Percentiles rank a stretch among this genome's conserved stretches.
These are phyloP conservation scores for Lepidopterella palustris DNA, from an alignment of 495 filamentous ascomycete species.

Conservation along the genomic window DNA sequence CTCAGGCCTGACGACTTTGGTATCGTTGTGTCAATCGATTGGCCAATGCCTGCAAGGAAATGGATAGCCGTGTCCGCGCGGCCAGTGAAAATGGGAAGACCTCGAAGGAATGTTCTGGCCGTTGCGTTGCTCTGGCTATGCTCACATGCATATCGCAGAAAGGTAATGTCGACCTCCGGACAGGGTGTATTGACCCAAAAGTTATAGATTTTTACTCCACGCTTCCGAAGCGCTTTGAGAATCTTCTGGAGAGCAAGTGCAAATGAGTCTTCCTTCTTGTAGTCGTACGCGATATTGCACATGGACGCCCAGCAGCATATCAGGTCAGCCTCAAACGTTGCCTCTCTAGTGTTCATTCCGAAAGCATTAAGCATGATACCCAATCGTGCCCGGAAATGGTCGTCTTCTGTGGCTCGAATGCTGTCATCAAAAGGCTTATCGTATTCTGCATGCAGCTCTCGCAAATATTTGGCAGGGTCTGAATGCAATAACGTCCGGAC, in stretches of 20 bases:
- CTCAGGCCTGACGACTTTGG: neutral
- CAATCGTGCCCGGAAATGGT: neutral
- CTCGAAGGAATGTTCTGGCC: neutral
- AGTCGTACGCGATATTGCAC: neutral
- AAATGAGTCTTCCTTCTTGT: neutral
- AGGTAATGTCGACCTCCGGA: neutral
- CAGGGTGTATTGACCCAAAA: neutral
- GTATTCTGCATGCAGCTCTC: no score
- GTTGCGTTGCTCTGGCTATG: neutral
- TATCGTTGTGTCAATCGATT: neutral
- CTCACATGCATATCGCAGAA: neutral
- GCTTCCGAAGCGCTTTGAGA: neutral
- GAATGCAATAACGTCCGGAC: no score
- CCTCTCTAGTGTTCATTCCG: neutral
- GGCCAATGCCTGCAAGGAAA: no score
- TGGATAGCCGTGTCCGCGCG: neutral
- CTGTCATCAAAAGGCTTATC: no score
- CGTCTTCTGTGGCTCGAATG: no score
- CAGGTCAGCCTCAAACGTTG: constrained; percentile 4
- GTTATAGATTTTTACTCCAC: neutral
- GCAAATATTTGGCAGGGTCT: no score
- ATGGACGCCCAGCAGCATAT: constrained; percentile 1
- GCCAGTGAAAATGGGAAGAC: neutral
- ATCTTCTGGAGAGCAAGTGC: neutral
- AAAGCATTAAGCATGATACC: neutral